phyloP scores from a whole-genome alignment of 2,329 filamentous ascomycete species.

The Didymella sp. region DNA sequence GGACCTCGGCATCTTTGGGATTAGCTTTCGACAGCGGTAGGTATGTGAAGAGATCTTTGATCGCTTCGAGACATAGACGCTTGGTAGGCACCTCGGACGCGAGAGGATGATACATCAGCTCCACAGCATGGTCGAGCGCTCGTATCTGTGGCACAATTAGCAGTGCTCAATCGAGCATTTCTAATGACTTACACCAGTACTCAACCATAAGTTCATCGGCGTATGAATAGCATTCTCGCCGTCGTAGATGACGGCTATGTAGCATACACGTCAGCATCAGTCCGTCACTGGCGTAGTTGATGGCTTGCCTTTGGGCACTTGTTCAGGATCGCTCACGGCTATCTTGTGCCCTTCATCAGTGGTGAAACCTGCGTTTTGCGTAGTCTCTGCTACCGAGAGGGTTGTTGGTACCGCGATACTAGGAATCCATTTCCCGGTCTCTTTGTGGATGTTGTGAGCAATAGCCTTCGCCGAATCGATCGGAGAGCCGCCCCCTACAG shows the following conservation, averaged over 20 bases:
- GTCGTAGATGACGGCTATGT: constrained; percentile 61
- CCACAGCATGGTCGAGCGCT: constrained; percentile 63
- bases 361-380: constrained; percentile 61
- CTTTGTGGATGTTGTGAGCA: constrained; percentile 48
- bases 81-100: constrained; percentile 59
- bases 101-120: constrained; percentile 62
- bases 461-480: constrained; percentile 57
- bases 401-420: constrained; percentile 51
- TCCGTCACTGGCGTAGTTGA: not conserved
- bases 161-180: not conserved
- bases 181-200: constrained; percentile 53
- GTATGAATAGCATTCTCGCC: constrained; percentile 60
- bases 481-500: constrained; percentile 58
- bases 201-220: constrained; percentile 59
- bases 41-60: constrained; percentile 60
- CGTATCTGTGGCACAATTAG: constrained; percentile 49
- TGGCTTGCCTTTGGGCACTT: constrained; percentile 49
- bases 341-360: constrained; percentile 59
- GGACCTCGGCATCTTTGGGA: constrained; percentile 56
- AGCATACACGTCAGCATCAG: not conserved
- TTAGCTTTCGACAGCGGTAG: constrained; percentile 59
- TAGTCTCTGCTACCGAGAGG: constrained; percentile 62
- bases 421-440: constrained; percentile 49
- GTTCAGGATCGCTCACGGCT: constrained; percentile 54
- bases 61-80: constrained; percentile 56